Evolutionary conservation across 2,329 filamentous ascomycete genomes (phyloP), one percentile per base, ranked within the genome.

Genomic region (Penicillium sp.): DNA sequence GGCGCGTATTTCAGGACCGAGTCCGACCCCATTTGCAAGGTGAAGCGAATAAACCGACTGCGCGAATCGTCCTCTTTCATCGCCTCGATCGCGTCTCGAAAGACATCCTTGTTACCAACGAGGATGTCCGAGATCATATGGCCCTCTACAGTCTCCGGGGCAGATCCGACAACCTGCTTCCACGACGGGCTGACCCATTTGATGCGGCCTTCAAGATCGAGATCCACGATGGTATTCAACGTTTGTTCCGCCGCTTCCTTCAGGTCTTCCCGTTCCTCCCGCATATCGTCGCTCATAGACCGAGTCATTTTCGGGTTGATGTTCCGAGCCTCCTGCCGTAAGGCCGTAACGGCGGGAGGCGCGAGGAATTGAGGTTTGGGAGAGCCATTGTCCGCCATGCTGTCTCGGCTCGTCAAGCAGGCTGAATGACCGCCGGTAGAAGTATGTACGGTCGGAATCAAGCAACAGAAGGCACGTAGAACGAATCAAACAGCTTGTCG

Each of bases 111-210:
- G 73, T 95, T 88, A 54, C 88, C 89, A 58, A 91, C 78, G 56
- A 97, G 82, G 44, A 96, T 74, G 50, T 96, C 88, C 50, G 88
- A 81, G 58, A 99, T 91, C 55, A 85, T 80, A 58, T 83, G 86
- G 52, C 90, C 90, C 61, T 88, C 81, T 45, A 96, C 84, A 7
- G 83, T 80, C 39, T 88, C 85, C 35, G 86, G 81, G 40, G 82
- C 76, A 4, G 89, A 92, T 52, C 94, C 94, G 54, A 97, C 87
- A 44, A 99, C 88, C 64, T 97, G 91, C 54, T 84, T 83, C 94
- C 94, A 99, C 14, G 92, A 96, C 11, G 92, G 90, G 70, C 92
- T 97, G 63, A 95, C 92, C 90, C 94, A 99, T 74, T 91, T 88
- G 65, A 99, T 88, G 55, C 85, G 88, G 59, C 90, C 90, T 67